A percentile compares a stretch with the other conserved stretches of the same genome.
phyloP scores from a whole-genome alignment of 169 alveolate genomes.

The Miamiensis avidus region DNA sequence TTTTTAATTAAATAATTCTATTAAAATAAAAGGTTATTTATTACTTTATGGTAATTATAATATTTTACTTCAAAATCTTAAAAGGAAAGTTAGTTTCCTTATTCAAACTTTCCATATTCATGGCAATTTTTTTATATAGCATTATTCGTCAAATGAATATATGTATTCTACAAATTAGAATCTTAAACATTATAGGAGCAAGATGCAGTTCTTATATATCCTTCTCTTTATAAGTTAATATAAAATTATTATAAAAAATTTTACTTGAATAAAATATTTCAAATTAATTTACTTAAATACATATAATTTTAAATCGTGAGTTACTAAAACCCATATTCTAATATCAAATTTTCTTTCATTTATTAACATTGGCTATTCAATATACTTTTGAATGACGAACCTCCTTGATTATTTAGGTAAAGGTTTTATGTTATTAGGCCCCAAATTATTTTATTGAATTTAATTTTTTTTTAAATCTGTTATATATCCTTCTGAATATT shows the following conservation, averaged over 20 bases:
- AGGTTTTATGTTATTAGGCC: neutral
- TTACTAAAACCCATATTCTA: slow-evolving; percentile 70
- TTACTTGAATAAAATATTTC: neutral
- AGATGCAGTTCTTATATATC: slow-evolving; percentile 72
- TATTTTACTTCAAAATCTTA: slow-evolving; percentile 42
- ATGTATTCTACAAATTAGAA: slow-evolving; percentile 35
- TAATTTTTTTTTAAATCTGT: slow-evolving; percentile 13
- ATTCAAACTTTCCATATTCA: slow-evolving; percentile 65
- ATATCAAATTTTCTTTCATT: slow-evolving; percentile 80
- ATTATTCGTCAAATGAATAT: slow-evolving; percentile 77
- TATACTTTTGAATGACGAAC: slow-evolving; percentile 71
- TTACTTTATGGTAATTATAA: too few relatives aligned
- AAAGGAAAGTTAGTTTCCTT: slow-evolving; percentile 73
- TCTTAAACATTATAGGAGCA: slow-evolving; percentile 53
- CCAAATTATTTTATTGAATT: neutral
- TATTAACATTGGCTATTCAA: slow-evolving; percentile 69
- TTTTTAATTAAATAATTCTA: slow-evolving; percentile 43
- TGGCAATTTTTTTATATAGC: slow-evolving; percentile 65
- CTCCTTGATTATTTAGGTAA: slow-evolving; percentile 12
- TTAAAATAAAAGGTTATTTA: neutral
- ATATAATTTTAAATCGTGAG: slow-evolving; percentile 42
- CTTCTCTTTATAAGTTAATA: slow-evolving; percentile 30
- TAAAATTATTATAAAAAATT: neutral
- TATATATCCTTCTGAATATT: slow-evolving; percentile 10
- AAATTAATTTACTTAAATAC: slow-evolving; percentile 33